These are phyloP conservation scores for Geoglossum cookeanum DNA, from an alignment of 2,329 filamentous ascomycete genomes.

Conservation along the genomic window DNA sequence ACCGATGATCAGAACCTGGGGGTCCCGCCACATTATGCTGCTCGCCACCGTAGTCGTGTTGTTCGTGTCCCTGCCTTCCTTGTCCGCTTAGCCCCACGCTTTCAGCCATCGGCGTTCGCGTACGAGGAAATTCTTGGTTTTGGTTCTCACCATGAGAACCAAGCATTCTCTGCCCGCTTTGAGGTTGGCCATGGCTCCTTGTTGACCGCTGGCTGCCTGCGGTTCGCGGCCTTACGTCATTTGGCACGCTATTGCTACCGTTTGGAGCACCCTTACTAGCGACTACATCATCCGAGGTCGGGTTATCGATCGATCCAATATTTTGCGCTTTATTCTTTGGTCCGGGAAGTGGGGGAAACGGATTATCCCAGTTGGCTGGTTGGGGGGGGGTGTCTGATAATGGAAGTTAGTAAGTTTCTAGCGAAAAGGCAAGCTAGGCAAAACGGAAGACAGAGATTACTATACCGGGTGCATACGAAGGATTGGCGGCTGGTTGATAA, in stretches of 20 bases:
- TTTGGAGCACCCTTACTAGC: neutral
- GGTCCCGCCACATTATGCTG: neutral
- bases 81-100: neutral
- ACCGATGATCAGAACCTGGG: neutral
- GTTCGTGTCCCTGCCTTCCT: neutral
- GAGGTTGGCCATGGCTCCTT: neutral
- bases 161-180: neutral
- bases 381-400: constrained; percentile 16
- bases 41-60: neutral
- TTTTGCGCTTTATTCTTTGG: constrained; percentile 22
- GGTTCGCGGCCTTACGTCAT: constrained; percentile 19
- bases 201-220: constrained; percentile 18
- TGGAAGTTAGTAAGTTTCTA: neutral
- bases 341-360: constrained; percentile 27
- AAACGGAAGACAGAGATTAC: constrained; percentile 4
- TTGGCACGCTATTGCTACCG: neutral
- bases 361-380: constrained; percentile 26
- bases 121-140: neutral
- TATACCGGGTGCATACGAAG: constrained; percentile 19
- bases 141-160: neutral
- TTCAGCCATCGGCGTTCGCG: neutral
- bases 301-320: constrained; percentile 2
- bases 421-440: neutral
- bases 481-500: constrained; percentile 16
- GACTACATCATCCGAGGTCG: neutral